Evolutionary conservation across 1,139 yeast genomes (phyloP).

Genomic region (Taphrina sp.): DNA sequence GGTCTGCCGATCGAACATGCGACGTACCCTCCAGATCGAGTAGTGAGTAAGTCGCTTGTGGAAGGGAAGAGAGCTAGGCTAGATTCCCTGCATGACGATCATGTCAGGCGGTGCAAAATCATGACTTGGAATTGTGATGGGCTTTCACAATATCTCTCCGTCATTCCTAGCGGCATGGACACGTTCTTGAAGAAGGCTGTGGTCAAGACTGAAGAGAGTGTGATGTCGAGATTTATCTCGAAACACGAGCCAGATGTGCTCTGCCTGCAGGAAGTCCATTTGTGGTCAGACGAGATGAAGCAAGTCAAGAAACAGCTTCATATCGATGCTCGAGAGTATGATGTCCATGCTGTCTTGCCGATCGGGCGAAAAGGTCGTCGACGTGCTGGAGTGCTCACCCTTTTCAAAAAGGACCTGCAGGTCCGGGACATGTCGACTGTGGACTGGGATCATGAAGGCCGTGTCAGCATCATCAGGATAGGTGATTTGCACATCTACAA

Average conservation of each 20-base stretch:
- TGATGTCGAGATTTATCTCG: neutral
- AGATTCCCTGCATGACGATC: neutral
- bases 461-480: conserved; percentile 10
- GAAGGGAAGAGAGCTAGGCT: neutral
- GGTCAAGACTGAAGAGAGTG: neutral
- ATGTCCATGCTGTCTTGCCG: conserved; percentile 10
- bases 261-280: conserved; percentile 26
- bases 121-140: conserved; percentile 32
- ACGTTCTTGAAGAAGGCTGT: conserved; percentile 1
- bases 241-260: conserved; percentile 19
- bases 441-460: conserved; percentile 30
- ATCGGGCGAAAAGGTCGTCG: neutral
- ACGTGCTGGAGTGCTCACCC: conserved; percentile 22
- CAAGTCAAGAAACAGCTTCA: conserved; percentile 1
- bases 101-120: conserved; percentile 3
- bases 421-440: neutral
- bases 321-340: conserved; percentile 16
- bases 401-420: neutral
- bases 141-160: conserved; percentile 4
- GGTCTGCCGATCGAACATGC: neutral
- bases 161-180: conserved; percentile 9
- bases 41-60: neutral
- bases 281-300: conserved; percentile 1
- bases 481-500: conserved; percentile 8
- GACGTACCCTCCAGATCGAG: neutral